Evolutionary conservation across 768 basidiomycete genomes (phyloP).

Genomic region (Udeniomyces megalosporus): DNA sequence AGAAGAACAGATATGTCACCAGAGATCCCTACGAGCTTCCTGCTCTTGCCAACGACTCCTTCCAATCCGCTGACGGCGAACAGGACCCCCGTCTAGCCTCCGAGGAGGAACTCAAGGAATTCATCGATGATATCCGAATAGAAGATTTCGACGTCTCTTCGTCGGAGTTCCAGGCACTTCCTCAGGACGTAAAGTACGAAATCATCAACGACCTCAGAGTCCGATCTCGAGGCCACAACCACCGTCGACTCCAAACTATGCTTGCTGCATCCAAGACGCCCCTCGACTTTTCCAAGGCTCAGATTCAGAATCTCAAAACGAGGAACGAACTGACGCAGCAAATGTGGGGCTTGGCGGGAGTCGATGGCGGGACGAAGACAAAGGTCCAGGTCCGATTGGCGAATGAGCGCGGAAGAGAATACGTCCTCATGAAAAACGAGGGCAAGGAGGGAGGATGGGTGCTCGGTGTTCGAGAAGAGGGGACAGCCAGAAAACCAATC

Average conservation of each 20-base stretch:
- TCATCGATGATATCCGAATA: conserved; percentile 80
- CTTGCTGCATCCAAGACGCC: conserved; percentile 58
- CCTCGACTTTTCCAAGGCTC: conserved; percentile 88
- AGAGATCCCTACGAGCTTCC: conserved; percentile 84
- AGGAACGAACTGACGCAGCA: conserved; percentile 86
- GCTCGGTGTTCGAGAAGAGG: conserved; percentile 74
- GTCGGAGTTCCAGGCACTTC: conserved; percentile 74
- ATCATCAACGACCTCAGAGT: conserved; percentile 89
- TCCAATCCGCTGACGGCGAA: conserved; percentile 37
- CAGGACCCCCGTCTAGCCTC: conserved; percentile 91
- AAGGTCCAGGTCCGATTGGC: conserved; percentile 58
- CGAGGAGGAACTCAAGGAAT: conserved; percentile 77
- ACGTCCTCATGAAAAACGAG: conserved; percentile 86
- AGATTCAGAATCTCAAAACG: conserved; percentile 77
- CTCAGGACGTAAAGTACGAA: conserved; percentile 94
- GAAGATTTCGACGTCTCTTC: conserved; percentile 89
- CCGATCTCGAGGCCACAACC: conserved; percentile 86
- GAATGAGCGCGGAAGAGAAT: conserved; percentile 84
- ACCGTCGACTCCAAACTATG: conserved; percentile 84
- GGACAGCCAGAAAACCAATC: conserved; percentile 70
- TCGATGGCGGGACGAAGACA: not conserved
- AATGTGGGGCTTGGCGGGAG: conserved; percentile 30
- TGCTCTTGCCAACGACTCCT: conserved; percentile 36
- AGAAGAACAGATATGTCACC: conserved; percentile 32
- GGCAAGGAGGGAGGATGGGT: conserved; percentile 76